These are phyloP conservation scores for Quercus lobata DNA, from an alignment of 331 rosid species.

Conservation along the genomic window DNA sequence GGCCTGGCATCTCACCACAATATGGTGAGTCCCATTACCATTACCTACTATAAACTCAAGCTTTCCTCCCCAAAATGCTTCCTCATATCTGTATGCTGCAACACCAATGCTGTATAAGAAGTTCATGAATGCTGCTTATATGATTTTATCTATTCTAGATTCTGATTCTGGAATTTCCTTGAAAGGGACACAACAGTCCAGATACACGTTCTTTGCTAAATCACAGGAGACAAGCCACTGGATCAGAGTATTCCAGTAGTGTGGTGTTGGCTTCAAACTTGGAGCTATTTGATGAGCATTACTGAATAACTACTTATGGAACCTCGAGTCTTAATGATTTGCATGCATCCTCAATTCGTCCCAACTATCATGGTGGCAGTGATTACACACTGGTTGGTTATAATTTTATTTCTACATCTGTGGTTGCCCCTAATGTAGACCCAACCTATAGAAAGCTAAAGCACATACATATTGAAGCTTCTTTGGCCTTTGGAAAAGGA, in stretches of 20 bases:
- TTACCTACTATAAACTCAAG: background rate
- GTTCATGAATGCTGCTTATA: background rate
- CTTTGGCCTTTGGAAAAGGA: background rate
- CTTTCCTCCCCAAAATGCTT: background rate
- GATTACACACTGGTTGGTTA: slow-evolving; percentile 21
- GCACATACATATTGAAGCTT: background rate
- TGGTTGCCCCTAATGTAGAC: background rate
- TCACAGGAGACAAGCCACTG: background rate
- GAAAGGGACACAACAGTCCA: slow-evolving; percentile 4
- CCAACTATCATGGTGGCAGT: slow-evolving; percentile 22
- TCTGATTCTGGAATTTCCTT: background rate
- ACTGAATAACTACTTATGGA: slow-evolving; percentile 19
- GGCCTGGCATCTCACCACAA: background rate
- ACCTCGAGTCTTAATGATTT: slow-evolving; percentile 25
- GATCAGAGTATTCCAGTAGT: too few relatives aligned
- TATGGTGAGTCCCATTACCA: background rate
- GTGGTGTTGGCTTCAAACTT: background rate
- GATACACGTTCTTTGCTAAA: slow-evolving; percentile 30
- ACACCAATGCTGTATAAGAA: background rate
- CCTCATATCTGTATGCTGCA: background rate
- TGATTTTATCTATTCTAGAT: background rate
- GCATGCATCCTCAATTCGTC: slow-evolving; percentile 29
- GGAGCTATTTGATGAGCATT: slow-evolving; percentile 8
- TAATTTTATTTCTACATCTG: background rate
- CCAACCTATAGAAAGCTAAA: background rate